These are phyloP conservation scores for Athelia psychrophila DNA, from an alignment of 1,284 basidiomycete species.

Conservation along the genomic window DNA sequence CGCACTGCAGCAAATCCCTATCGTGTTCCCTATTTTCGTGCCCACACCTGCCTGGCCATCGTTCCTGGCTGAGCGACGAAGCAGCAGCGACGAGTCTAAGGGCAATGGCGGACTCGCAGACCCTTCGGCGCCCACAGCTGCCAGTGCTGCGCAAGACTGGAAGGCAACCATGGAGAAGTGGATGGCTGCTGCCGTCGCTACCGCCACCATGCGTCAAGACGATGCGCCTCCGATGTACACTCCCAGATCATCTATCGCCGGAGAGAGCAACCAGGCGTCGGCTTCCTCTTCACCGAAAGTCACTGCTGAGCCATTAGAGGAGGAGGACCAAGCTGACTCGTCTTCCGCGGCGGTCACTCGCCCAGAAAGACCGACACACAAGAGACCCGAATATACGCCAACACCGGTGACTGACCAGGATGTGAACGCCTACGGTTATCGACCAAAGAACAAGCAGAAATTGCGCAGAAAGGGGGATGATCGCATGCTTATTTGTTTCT, in stretches of 20 bases:
- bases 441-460: slow-evolving; percentile 53
- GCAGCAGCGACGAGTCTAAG: slow-evolving; percentile 24
- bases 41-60: slow-evolving; percentile 68
- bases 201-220: slow-evolving; percentile 42
- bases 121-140: slow-evolving; percentile 31
- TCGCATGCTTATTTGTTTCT: slow-evolving; percentile 91
- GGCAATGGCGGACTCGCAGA: slow-evolving; percentile 31
- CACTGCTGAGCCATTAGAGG: background rate
- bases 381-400: slow-evolving; percentile 22
- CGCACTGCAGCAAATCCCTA: slow-evolving; percentile 66
- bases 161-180: slow-evolving; percentile 72
- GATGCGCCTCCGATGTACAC: slow-evolving; percentile 69
- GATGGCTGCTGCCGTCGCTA: slow-evolving; percentile 50
- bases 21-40: slow-evolving; percentile 78
- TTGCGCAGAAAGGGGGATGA: slow-evolving; percentile 81
- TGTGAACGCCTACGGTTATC: slow-evolving; percentile 63
- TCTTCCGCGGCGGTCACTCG: slow-evolving; percentile 12
- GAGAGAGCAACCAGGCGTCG: slow-evolving; percentile 21
- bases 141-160: slow-evolving; percentile 57
- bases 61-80: slow-evolving; percentile 50
- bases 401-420: slow-evolving; percentile 57
- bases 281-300: slow-evolving; percentile 7
- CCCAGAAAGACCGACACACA: slow-evolving; percentile 12
- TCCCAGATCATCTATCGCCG: slow-evolving; percentile 36
- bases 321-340: slow-evolving; percentile 7